Evolutionary conservation across 352 stramenopile genomes (phyloP).

Genomic region (Elongisporangium anandrum): DNA sequence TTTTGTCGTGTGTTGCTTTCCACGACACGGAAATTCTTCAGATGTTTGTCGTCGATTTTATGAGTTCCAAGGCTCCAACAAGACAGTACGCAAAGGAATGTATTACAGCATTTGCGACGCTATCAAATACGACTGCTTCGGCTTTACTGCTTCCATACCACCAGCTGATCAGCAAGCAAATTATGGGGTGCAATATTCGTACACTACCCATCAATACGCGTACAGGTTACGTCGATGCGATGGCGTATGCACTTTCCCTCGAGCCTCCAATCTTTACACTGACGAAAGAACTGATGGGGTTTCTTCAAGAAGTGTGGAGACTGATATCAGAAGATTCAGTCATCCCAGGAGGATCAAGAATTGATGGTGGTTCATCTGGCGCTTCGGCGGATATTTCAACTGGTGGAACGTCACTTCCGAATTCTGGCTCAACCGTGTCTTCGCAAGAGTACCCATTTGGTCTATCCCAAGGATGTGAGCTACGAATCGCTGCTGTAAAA

Average conservation of each 20-base stretch:
- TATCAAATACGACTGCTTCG: conserved; percentile 57
- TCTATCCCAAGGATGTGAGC: conserved; percentile 70
- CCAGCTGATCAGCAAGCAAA: conserved; percentile 81
- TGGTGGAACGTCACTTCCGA: conserved; percentile 6
- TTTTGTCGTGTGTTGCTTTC: conserved; percentile 67
- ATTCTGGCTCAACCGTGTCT: conserved; percentile 33
- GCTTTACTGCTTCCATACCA: conserved; percentile 80
- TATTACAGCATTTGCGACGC: conserved; percentile 48
- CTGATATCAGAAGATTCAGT: conserved; percentile 72
- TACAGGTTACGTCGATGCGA: conserved; percentile 81
- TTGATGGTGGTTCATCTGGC: conserved; percentile 6
- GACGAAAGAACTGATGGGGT: conserved; percentile 82
- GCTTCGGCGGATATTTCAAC: conserved; percentile 5
- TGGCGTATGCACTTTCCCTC: conserved; percentile 73
- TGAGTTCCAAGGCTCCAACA: conserved; percentile 70
- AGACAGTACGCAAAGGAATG: conserved; percentile 69
- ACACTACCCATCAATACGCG: conserved; percentile 63
- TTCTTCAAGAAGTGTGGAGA: conserved; percentile 84
- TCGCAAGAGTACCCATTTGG: conserved; percentile 86
- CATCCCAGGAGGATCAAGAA: conserved; percentile 16
- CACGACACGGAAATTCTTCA: conserved; percentile 85
- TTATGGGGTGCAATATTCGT: conserved; percentile 73
- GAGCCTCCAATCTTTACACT: conserved; percentile 76
- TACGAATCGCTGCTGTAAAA: conserved; percentile 86
- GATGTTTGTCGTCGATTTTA: conserved; percentile 84